Evolutionary conservation across 2,329 filamentous ascomycete genomes (phyloP), one percentile per base, ranked within the genome.

Genomic region (Chrysosporium keratinophilum): DNA sequence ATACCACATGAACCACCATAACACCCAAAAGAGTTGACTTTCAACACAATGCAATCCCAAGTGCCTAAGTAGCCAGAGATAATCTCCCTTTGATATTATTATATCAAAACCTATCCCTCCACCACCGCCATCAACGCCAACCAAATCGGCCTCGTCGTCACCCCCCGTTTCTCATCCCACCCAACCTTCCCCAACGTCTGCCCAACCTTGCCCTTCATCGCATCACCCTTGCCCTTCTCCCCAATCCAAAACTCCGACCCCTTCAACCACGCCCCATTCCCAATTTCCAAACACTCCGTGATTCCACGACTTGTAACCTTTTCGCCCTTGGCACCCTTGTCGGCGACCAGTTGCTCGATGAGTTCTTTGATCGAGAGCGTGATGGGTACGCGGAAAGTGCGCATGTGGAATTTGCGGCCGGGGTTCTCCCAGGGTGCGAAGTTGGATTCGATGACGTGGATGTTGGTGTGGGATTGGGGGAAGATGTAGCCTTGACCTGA

Each of bases 401-500:
- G 69, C 61, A 79, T 78, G 0, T 69, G 63, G 35, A 78, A 59
- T 69, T 57, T 67, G 63, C 33, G 17, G 1, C 50, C 51, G 9
- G 57, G 59, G 67, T 70, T 48, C 69, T 72, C 17, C 65, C 61
- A 0, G 67, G 72, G 63, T 6, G 56, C 41, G 42, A 48, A 56
- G 19, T 54, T 51, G 2, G 74, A 73, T 58, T 75, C 76, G 65
- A 84, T 74, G 2, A 84, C 71, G 59, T 83, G 79, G 5, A 83
- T 69, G 58, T 79, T 82, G 31, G 78, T 79, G 64, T 83, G 78
- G 57, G 78, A 72, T 0, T 69, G 61, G 0, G 78, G 75, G 66
- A 82, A 83, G 62, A 82, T 80, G 69, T 82, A 84, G 1, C 80
- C 81, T 0, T 78, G 78, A 60, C 83, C 80, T 56, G 77, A 77